Evolutionary conservation across 768 basidiomycete species (phyloP).

Genomic region (Candolleomyces aberdarensis): DNA sequence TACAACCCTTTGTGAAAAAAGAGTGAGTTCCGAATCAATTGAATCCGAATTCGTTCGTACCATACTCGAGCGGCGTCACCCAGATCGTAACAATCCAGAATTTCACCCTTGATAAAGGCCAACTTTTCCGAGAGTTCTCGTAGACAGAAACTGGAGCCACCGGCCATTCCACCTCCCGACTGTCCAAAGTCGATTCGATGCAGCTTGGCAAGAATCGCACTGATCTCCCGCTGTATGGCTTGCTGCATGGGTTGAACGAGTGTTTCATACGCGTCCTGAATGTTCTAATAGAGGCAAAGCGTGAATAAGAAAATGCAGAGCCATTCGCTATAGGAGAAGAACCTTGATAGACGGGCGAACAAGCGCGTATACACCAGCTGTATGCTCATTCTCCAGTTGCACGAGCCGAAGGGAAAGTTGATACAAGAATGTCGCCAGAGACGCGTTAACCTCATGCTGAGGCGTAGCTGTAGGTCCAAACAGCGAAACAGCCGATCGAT

Average conservation of each 20-base stretch:
- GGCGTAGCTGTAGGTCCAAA: conserved; percentile 75
- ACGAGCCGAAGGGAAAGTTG: conserved; percentile 68
- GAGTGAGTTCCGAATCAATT: background rate
- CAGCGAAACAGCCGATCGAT: conserved; percentile 74
- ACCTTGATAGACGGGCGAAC: conserved; percentile 63
- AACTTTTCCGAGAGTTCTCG: conserved; percentile 90
- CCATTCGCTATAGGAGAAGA: conserved; percentile 8
- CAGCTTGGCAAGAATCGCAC: conserved; percentile 74
- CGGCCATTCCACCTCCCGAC: conserved; percentile 60
- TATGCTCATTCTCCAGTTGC: conserved; percentile 67
- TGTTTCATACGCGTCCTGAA: conserved; percentile 48
- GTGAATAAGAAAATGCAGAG: background rate
- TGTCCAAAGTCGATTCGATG: conserved; percentile 79
- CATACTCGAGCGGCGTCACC: conserved; percentile 74
- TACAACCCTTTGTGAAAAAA: conserved; percentile 42
- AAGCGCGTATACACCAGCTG: conserved; percentile 50
- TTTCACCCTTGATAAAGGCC: conserved; percentile 71
- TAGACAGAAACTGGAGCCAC: conserved; percentile 82
- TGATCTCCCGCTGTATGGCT: conserved; percentile 77
- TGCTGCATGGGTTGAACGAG: conserved; percentile 60
- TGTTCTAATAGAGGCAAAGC: conserved; percentile 34
- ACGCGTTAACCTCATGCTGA: conserved; percentile 75
- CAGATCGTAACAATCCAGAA: conserved; percentile 67
- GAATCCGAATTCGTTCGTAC: conserved; percentile 37
- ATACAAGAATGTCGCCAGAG: conserved; percentile 76